These are phyloP conservation scores for Aureococcus anophagefferens DNA, from an alignment of 108 stramenopile genomes.

Conservation along the genomic window DNA sequence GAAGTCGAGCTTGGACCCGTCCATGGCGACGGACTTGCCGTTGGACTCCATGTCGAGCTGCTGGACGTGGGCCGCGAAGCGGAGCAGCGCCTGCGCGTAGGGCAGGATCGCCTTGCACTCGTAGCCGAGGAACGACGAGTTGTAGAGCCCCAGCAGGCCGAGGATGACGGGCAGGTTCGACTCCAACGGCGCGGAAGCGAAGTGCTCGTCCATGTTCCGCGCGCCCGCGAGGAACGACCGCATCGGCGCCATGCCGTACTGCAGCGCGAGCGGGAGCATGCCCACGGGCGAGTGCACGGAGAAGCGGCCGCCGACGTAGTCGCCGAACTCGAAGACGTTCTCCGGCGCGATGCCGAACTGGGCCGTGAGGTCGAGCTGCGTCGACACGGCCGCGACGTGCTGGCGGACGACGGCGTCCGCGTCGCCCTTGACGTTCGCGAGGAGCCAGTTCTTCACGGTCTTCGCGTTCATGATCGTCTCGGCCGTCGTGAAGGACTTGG, in stretches of 20 bases:
- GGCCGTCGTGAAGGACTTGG: slow-evolving; percentile 95
- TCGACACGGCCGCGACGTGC: slow-evolving; percentile 74
- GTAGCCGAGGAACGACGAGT: slow-evolving; percentile 94
- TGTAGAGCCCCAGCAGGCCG: slow-evolving; percentile 95
- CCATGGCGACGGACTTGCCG: slow-evolving; percentile 84
- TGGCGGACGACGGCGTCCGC: slow-evolving; percentile 48
- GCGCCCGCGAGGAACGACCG: slow-evolving; percentile 73
- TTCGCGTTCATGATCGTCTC: slow-evolving; percentile 98
- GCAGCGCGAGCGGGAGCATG: slow-evolving; percentile 75
- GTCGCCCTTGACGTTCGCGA: slow-evolving; percentile 51
- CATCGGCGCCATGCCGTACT: slow-evolving; percentile 56
- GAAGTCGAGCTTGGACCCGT: slow-evolving; percentile 58
- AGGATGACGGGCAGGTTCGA: slow-evolving; percentile 92
- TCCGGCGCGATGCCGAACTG: slow-evolving; percentile 69
- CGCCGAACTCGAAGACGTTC: slow-evolving; percentile 89
- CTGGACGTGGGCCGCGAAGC: slow-evolving; percentile 90
- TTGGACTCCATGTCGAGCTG: slow-evolving; percentile 98
- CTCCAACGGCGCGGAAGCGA: slow-evolving; percentile 78
- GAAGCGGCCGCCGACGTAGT: slow-evolving; percentile 94
- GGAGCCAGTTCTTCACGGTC: slow-evolving; percentile 79
- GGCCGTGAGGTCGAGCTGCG: slow-evolving; percentile 31
- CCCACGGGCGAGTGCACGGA: slow-evolving; percentile 52
- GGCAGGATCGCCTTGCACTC: slow-evolving; percentile 79
- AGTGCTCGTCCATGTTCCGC: slow-evolving; percentile 94
- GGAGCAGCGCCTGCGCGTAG: slow-evolving; percentile 76